phyloP scores from a whole-genome alignment of 129 eudicot genomes.

The Flaveria bidentis region DNA sequence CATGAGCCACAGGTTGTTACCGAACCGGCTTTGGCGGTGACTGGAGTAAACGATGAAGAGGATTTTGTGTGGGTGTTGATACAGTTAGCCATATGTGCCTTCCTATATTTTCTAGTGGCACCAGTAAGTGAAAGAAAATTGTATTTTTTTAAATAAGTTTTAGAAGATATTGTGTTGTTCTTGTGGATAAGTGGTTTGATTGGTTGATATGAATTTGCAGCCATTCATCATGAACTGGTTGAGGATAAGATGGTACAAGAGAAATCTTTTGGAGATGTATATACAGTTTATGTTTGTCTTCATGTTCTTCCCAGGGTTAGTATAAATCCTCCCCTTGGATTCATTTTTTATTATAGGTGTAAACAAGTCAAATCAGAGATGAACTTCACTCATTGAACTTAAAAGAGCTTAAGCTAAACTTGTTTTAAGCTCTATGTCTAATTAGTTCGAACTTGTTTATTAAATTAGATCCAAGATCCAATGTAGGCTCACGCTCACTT shows the following conservation, averaged over 20 bases:
- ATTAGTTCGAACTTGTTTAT: background rate
- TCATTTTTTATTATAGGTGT: background rate
- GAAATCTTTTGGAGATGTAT: constrained; percentile 85
- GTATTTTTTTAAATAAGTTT: background rate
- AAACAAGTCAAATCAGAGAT: background rate
- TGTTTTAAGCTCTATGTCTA: background rate
- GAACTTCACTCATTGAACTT: background rate
- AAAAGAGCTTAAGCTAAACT: too few species aligned
- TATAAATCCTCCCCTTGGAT: background rate
- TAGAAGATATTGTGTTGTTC: background rate
- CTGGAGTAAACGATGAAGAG: constrained; percentile 71
- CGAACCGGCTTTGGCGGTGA: constrained; percentile 78
- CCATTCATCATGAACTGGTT: constrained; percentile 95
- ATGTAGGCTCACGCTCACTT: too few species aligned
- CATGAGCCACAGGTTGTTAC: constrained; percentile 40
- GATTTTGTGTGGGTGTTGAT: constrained; percentile 59
- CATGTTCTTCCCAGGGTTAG: constrained; percentile 97
- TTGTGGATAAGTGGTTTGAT: constrained; percentile 23
- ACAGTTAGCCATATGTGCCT: constrained; percentile 65
- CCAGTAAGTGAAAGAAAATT: constrained; percentile 58
- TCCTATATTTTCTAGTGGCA: constrained; percentile 64
- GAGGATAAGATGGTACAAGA: constrained; percentile 49
- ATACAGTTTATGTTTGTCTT: constrained; percentile 87
- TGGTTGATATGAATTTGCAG: constrained; percentile 50
- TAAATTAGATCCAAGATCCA: background rate